These are phyloP conservation scores for Psidium friedrichsthalianum DNA, from an alignment of 345 rosid species.

Conservation along the genomic window DNA sequence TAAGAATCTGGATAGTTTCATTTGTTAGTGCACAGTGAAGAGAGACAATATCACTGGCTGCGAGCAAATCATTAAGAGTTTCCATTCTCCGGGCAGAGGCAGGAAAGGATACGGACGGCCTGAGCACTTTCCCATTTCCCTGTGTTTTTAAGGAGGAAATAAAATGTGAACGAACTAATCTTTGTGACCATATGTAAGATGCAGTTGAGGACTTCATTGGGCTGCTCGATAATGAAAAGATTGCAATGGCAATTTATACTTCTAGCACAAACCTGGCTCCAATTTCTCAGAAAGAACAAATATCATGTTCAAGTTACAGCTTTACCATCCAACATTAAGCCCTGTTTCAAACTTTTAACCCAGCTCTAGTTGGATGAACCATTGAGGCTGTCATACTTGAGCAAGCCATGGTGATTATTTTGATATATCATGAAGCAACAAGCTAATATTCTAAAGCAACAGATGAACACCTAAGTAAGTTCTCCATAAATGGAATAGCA, in stretches of 20 bases:
- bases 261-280: not conserved
- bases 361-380: not conserved
- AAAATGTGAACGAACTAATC: not conserved
- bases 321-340: not conserved
- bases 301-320: not conserved
- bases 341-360: not conserved
- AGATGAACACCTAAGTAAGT: not conserved
- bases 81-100: constrained; percentile 96
- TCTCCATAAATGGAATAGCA: not conserved
- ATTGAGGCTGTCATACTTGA: not conserved
- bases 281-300: not conserved
- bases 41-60: constrained; percentile 92
- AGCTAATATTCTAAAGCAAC: not conserved
- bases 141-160: constrained; percentile 7
- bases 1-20: constrained; percentile 87
- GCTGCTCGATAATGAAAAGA: not conserved
- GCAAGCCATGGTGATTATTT: not conserved
- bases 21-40: constrained; percentile 85
- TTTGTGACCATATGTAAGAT: not conserved
- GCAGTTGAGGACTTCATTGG: not conserved
- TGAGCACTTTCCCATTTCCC: constrained; percentile 56
- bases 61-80: constrained; percentile 86
- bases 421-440: not conserved
- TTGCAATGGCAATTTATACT: not conserved
- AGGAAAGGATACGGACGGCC: constrained; percentile 63